A percentile compares a stretch with the other conserved stretches of the same genome.
phyloP scores from a whole-genome alignment of 495 filamentous ascomycete species.

The Monascus purpureus region DNA sequence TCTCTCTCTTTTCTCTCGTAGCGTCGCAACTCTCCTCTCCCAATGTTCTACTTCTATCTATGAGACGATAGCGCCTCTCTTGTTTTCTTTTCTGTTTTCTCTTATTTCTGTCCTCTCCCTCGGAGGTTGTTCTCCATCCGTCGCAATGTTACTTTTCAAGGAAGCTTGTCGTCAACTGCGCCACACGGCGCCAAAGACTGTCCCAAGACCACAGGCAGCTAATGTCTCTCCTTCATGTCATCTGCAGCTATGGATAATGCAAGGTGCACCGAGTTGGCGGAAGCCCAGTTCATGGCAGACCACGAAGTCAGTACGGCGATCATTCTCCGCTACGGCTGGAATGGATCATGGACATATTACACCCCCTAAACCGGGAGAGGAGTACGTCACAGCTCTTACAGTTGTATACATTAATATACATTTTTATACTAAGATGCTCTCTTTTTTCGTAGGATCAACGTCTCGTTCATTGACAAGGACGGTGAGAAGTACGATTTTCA shows the following conservation, averaged over 20 bases:
- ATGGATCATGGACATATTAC: slow-evolving; percentile 63
- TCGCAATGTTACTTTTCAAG: slow-evolving; percentile 24
- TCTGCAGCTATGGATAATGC: too few relatives aligned
- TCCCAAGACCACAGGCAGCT: slow-evolving; percentile 10
- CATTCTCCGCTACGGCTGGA: slow-evolving; percentile 51
- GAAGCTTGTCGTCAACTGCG: slow-evolving; percentile 24
- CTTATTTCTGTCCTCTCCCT: slow-evolving; percentile 5
- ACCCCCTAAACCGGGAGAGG: slow-evolving; percentile 84
- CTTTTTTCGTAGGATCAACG: slow-evolving; percentile 57
- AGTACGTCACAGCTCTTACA: too few relatives aligned
- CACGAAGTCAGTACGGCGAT: slow-evolving; percentile 26
- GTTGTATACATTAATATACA: too few relatives aligned
- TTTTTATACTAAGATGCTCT: not conserved
- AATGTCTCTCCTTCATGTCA: too few relatives aligned
- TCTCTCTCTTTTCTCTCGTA: too few relatives aligned
- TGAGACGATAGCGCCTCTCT: too few relatives aligned
- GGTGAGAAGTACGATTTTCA: slow-evolving; percentile 56
- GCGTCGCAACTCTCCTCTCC: too few relatives aligned
- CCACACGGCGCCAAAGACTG: slow-evolving; percentile 15
- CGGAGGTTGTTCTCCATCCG: not conserved
- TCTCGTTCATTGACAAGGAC: slow-evolving; percentile 96
- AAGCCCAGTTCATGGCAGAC: slow-evolving; percentile 11
- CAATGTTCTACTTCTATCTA: too few relatives aligned
- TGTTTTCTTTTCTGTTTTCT: slow-evolving; percentile 10
- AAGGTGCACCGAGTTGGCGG: not conserved